Evolutionary conservation across 352 stramenopile species (phyloP).

Genomic region (Thraustochytrium sp.): DNA sequence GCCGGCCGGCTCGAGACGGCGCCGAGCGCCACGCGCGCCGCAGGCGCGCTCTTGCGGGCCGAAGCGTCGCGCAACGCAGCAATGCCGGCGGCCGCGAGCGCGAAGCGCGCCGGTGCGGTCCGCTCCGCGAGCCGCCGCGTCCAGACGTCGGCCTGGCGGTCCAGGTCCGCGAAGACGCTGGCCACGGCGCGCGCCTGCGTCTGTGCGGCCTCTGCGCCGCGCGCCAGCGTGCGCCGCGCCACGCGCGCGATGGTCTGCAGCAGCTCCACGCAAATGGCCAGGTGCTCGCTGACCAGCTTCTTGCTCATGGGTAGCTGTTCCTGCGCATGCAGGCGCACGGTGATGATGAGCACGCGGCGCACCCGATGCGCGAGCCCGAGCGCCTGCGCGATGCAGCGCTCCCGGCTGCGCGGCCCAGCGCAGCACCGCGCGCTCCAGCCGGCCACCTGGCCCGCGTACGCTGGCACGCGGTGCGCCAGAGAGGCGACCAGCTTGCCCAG

Average conservation of each 20-base stretch:
- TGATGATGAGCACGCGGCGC: background rate
- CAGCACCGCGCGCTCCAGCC: background rate
- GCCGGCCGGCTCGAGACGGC: constrained; percentile 39
- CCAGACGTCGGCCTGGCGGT: background rate
- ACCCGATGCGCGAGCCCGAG: constrained; percentile 31
- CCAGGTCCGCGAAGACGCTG: background rate
- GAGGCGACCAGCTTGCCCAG: background rate
- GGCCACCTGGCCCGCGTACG: constrained; percentile 39
- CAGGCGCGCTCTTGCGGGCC: background rate
- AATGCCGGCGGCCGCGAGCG: background rate
- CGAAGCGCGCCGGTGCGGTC: background rate
- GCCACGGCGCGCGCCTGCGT: background rate
- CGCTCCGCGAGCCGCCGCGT: background rate
- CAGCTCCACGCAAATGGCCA: background rate
- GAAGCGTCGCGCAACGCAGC: background rate
- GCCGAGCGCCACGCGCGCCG: constrained; percentile 32
- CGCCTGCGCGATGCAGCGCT: constrained; percentile 39
- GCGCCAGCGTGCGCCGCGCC: background rate
- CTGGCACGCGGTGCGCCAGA: background rate
- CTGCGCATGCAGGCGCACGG: background rate
- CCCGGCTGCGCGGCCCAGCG: background rate
- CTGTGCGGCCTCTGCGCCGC: background rate
- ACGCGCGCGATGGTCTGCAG: constrained; percentile 2
- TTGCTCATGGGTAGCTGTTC: background rate
- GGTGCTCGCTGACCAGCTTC: background rate